Evolutionary conservation across 257 asterid species (phyloP).

Genomic region (Solanum chilense): DNA sequence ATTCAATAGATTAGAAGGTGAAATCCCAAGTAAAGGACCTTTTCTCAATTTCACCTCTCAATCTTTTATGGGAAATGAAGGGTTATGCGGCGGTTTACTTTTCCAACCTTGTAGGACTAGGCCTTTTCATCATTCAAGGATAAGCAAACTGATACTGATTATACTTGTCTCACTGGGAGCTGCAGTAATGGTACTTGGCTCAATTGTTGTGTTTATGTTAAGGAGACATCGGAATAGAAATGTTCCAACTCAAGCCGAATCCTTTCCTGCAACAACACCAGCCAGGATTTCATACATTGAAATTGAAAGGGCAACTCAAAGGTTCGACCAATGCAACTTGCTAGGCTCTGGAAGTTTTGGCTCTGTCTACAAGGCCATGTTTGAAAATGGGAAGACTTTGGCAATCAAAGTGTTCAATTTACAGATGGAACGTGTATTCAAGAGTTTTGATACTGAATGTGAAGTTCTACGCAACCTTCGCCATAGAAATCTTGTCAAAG

Average conservation of each 20-base stretch:
- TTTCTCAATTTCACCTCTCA: constrained; percentile 16
- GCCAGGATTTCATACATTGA: background rate
- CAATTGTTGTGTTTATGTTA: background rate
- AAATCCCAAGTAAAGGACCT: constrained; percentile 20
- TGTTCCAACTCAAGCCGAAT: background rate
- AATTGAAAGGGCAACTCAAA: background rate
- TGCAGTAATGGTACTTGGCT: background rate
- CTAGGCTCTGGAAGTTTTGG: background rate
- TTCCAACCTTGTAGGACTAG: background rate
- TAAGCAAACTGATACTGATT: background rate
- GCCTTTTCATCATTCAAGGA: background rate
- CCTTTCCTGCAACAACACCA: background rate
- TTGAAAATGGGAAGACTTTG: background rate
- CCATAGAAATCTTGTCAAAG: background rate
- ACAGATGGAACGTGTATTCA: background rate
- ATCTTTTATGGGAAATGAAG: constrained; percentile 10
- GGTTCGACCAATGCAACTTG: background rate
- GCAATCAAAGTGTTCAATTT: background rate
- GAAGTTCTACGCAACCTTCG: background rate
- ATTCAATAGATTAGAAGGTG: constrained; percentile 19
- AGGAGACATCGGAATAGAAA: background rate
- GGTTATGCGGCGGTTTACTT: constrained; percentile 6
- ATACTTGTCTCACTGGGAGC: background rate
- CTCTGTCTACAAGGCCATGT: background rate
- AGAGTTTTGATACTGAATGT: background rate